phyloP scores from a whole-genome alignment of 768 basidiomycete species.

The Pseudohyphozyma bogoriensis region DNA sequence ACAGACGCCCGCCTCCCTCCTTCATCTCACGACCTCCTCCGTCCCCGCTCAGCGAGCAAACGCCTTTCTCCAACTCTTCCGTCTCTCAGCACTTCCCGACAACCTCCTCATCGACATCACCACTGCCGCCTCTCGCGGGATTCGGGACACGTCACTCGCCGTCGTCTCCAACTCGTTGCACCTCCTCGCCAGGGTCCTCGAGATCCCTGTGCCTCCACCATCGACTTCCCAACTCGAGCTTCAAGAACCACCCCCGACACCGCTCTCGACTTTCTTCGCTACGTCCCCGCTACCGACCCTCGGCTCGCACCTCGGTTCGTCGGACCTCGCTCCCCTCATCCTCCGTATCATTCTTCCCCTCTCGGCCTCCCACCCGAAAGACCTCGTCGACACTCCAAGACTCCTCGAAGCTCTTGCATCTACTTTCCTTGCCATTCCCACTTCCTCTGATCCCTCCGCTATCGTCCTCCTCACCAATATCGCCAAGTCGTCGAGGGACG shows the following conservation, averaged over 20 bases:
- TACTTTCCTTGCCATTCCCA: conserved; percentile 1
- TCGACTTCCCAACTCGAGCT: neutral
- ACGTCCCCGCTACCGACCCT: neutral
- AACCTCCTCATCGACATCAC: neutral
- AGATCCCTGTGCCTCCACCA: neutral
- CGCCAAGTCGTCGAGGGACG: conserved; percentile 56
- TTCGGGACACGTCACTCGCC: conserved; percentile 7
- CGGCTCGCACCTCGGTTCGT: conserved; percentile 1
- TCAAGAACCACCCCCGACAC: neutral
- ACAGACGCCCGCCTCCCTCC: conserved; percentile 18
- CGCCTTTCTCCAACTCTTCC: conserved; percentile 5
- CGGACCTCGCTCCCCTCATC: neutral
- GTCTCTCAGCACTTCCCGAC: neutral
- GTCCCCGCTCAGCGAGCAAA: conserved; percentile 24
- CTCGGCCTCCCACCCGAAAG: conserved; percentile 28
- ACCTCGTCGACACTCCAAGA: conserved; percentile 4
- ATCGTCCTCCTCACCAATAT: conserved; percentile 52
- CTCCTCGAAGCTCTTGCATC: conserved; percentile 11
- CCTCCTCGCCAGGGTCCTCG: neutral
- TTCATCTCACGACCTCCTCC: conserved; percentile 19
- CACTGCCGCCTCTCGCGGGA: neutral
- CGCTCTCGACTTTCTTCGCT: conserved; percentile 2
- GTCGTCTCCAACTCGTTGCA: neutral
- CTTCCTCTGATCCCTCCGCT: conserved; percentile 36
- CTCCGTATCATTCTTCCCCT: conserved; percentile 41